Evolutionary conservation across 371 early-diverging fungal species (phyloP), one percentile per base, ranked within the genome.

Genomic region (Mortierella sp.): DNA sequence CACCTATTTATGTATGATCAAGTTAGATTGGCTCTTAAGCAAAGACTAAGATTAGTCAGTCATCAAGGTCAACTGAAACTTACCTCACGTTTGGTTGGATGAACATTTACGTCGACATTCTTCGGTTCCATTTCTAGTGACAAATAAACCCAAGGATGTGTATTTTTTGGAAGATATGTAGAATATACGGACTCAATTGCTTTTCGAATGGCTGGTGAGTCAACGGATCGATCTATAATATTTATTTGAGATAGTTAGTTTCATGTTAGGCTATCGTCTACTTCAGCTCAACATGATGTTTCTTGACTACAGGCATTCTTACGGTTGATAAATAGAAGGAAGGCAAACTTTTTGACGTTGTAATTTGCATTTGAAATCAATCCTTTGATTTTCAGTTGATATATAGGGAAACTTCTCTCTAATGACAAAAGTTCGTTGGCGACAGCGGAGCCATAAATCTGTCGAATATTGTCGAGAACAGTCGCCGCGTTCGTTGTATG

Each of bases 81-180:
- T 68, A 87, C 93, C 88, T 97, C 96, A 26, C 90, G 88, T 73
- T 99, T 99, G 42, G 98, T 96, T 0, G 99, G 99, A 85, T 99
- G 99, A 0, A 99, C 96, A 83, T 99, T 99, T 5, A 99, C 99
- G 85, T 99, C 99, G 0, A 99, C 93, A 62, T 92, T 91, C 34
- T 90, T 82, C 0, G 97, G 93, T 32, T 91, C 89, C 55, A 98
- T 89, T 37, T 89, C 88, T 23, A 99, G 83, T 59, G 93, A 92
- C 35, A 99, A 76, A 75, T 98, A 99, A 5, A 97, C 89, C 86
- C 98, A 98, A 6, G 98, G 97, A 82, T 95, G 91, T 1, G 89
- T 83, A 19, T 92, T 93, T 84, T 95, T 97, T 35, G 98, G 96
- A 15, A 99, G 85, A 55, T 94, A 88, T 15, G 89, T 73, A 3